A percentile compares a stretch with the other conserved stretches of the same genome.
These are phyloP conservation scores for Amoebophrya sp. DNA, from an alignment of 169 alveolate species.

Conservation along the genomic window DNA sequence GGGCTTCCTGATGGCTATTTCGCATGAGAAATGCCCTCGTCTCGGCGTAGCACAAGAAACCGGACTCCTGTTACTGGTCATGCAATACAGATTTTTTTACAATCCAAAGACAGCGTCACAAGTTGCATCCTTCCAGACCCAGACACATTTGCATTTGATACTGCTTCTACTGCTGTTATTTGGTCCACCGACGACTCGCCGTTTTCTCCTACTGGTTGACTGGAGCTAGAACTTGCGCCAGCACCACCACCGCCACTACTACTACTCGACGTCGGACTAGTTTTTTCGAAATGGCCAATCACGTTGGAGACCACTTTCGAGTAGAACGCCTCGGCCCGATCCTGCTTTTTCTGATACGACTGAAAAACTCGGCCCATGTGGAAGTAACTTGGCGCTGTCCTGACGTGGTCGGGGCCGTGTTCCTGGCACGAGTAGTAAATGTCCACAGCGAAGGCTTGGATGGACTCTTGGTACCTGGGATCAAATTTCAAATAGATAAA, in stretches of 20 bases:
- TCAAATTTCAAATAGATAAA: not conserved
- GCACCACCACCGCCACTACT: not conserved
- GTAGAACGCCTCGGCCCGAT: not conserved
- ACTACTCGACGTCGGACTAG: not conserved
- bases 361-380: conserved; percentile 54
- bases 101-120: too few relatives aligned
- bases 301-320: not conserved
- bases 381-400: conserved; percentile 52
- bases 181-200: too few relatives aligned
- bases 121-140: too few relatives aligned
- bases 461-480: conserved; percentile 37
- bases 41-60: not conserved
- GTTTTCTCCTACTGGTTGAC: too few relatives aligned
- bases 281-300: not conserved
- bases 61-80: too few relatives aligned
- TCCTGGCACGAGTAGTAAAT: conserved; percentile 40
- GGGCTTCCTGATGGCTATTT: too few relatives aligned
- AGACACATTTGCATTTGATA: too few relatives aligned
- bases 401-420: conserved; percentile 42
- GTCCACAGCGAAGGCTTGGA: conserved; percentile 48
- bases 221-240: not conserved
- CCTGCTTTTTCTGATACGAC: not conserved
- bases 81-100: too few relatives aligned
- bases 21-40: not conserved
- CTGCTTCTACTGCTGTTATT: too few relatives aligned